Conservation (phyloP, 2,329 filamentous ascomycete species). For the Thelonectria rubi region DNA sequence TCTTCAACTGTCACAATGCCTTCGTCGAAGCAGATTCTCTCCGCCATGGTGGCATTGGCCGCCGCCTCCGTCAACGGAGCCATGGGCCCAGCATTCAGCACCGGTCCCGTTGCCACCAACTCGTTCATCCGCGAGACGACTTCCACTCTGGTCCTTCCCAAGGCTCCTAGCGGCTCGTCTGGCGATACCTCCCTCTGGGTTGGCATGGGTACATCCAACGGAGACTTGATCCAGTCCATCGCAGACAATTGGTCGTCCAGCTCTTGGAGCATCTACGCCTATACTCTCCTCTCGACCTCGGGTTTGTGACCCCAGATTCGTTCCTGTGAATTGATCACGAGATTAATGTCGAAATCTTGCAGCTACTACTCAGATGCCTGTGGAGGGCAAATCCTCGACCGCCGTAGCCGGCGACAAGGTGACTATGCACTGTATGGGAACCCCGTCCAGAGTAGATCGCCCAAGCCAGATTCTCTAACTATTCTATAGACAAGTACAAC, state of each 20-base stretch:
- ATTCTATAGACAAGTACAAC: conserved; percentile 31
- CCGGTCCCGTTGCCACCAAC: conserved; percentile 51
- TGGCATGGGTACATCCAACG: conserved; percentile 58
- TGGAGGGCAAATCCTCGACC: conserved; percentile 28
- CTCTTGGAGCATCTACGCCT: conserved; percentile 54
- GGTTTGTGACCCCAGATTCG: conserved; percentile 4
- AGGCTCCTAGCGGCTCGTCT: conserved; percentile 47
- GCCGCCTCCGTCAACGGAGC: conserved; percentile 37
- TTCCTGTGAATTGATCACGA: too few species aligned
- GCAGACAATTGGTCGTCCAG: conserved; percentile 47
- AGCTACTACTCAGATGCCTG: conserved; percentile 31
- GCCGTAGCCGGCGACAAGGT: conserved; percentile 29
- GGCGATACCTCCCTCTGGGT: conserved; percentile 56
- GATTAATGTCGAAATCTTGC: neutral
- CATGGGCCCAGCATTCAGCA: conserved; percentile 53
- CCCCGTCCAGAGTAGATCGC: accelerated
- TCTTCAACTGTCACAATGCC: conserved; percentile 24
- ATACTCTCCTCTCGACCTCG: conserved; percentile 51
- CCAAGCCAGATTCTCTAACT: neutral
- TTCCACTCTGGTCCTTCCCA: conserved; percentile 54
- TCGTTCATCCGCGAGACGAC: conserved; percentile 55
- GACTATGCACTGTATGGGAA: conserved; percentile 34
- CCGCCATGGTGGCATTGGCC: conserved; percentile 31
- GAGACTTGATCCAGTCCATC: conserved; percentile 58
- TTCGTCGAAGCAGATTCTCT: conserved; percentile 28